Evolutionary conservation across 208 protist genomes (phyloP).

Genomic region (Strigomonas galati): DNA sequence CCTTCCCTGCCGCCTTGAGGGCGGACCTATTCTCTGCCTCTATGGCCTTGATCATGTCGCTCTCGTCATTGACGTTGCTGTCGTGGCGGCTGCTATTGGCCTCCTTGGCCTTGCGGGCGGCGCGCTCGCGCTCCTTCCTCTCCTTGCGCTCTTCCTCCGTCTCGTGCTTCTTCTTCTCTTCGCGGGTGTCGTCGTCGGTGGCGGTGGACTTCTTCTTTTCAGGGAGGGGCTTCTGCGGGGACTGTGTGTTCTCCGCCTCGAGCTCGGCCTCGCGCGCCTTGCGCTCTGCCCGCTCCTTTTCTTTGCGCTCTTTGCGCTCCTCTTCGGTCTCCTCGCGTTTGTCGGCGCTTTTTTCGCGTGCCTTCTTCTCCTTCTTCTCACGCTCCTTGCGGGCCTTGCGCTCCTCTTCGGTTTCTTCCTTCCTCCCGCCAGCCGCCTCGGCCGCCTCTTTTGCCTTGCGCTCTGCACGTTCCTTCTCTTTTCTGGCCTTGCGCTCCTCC

Average conservation of each 20-base stretch:
- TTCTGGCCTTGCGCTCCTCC: slow-evolving; percentile 14
- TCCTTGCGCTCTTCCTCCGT: slow-evolving; percentile 45
- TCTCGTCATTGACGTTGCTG: no score
- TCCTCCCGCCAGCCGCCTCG: slow-evolving; percentile 20
- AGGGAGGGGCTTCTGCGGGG: no score
- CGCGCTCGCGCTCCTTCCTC: slow-evolving; percentile 33
- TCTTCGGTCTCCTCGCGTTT: slow-evolving; percentile 71
- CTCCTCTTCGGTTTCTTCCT: slow-evolving; percentile 44
- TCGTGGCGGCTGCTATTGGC: background rate
- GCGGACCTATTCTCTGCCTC: slow-evolving; percentile 37
- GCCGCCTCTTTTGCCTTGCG: slow-evolving; percentile 62
- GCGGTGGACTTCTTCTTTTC: no score
- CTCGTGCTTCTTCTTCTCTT: slow-evolving; percentile 26
- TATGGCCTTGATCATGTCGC: slow-evolving; percentile 36
- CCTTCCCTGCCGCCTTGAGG: background rate
- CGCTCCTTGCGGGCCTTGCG: slow-evolving; percentile 32
- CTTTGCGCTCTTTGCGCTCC: slow-evolving; percentile 63
- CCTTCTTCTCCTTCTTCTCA: slow-evolving; percentile 26
- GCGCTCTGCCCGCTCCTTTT: slow-evolving; percentile 46
- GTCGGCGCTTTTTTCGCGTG: slow-evolving; percentile 11
- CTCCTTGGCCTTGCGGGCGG: slow-evolving; percentile 32
- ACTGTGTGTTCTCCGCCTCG: no score
- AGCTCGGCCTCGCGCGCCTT: no score
- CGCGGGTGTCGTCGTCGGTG: no score
- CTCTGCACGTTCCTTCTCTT: slow-evolving; percentile 49